These are phyloP conservation scores for Penicillium sp. DNA, from an alignment of 2,329 filamentous ascomycete genomes.

Conservation along the genomic window DNA sequence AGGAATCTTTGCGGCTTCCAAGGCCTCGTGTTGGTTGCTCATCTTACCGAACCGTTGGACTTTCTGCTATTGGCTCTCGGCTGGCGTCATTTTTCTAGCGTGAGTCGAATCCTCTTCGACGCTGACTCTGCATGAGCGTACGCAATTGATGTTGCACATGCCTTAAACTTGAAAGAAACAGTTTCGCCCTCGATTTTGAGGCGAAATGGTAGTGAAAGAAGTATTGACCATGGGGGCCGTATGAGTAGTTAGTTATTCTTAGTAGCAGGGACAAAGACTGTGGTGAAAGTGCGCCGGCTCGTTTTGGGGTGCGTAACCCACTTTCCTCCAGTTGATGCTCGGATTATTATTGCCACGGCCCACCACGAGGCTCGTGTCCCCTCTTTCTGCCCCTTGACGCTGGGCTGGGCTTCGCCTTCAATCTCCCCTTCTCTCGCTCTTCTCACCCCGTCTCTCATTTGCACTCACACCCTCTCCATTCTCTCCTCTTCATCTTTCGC, in stretches of 20 bases:
- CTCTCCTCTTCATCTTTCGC: slow-evolving; percentile 13
- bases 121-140: slow-evolving; percentile 6
- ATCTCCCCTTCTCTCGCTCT: slow-evolving; percentile 14
- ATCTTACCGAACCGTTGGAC: background rate
- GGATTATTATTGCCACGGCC: slow-evolving; percentile 7
- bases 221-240: background rate
- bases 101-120: background rate
- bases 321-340: background rate
- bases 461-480: slow-evolving; percentile 4
- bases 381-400: background rate
- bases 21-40: background rate
- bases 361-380: background rate
- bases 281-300: background rate
- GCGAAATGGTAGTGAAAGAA: background rate
- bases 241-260: slow-evolving; percentile 9
- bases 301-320: slow-evolving; percentile 8
- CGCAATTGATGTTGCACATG: slow-evolving; percentile 6
- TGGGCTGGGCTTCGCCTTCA: slow-evolving; percentile 2
- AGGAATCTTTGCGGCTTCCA: background rate
- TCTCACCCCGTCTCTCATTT: slow-evolving; percentile 1
- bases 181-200: background rate
- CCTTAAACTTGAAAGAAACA: background rate
- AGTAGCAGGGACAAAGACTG: slow-evolving; percentile 13
- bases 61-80: slow-evolving; percentile 13
- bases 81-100: slow-evolving; percentile 12